Base-by-base conservation (phyloP, 2,329 filamentous ascomycete genomes). In the Epichloe bromicola region DNA sequence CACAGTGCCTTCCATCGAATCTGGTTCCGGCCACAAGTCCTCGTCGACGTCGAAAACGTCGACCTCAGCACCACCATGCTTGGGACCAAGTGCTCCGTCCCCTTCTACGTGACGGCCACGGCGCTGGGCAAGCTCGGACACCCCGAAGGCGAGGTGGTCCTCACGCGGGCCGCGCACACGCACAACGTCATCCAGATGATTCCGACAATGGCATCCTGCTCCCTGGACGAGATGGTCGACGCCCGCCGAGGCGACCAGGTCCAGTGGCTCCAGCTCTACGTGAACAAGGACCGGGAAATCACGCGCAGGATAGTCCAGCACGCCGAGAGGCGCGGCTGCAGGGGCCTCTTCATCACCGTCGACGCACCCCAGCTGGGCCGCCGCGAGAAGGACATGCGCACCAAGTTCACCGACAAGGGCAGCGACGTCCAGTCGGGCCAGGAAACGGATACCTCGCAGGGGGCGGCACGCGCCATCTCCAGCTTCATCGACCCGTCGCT, bases 121-220 rank as follows among this genome's bases (percentile, higher is more conserved):
- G 93, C 93, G 0, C 79, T 98, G 7, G 93, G 93, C 59, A 97
- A 97, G 70, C 82, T 98, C 4, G 93, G 93, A 53, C 79, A 98
- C 65, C 86, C 86, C 0, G 93, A 97, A 67, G 93, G 93, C 59
- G 93, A 98, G 68, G 89, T 96, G 5, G 75, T 95, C 10, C 78
- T 98, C 52, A 97, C 93, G 0, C 79, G 83, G 52, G 89, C 88
- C 15, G 85, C 93, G 2, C 76, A 78, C 64, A 87, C 85, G 63
- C 91, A 97, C 74, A 81, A 90, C 63, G 85, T 97, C 48, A 80
- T 97, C 55, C 93, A 98, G 70, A 98, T 98, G 93, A 97, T 98
- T 55, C 93, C 93, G 2, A 98, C 93, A 3, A 76, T 98, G 6
- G 93, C 93, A 2, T 96, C 89, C 2, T 97, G 93, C 73, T 93